Evolutionary conservation across 352 stramenopile genomes (phyloP).

Genomic region (Phytophthora idaei): DNA sequence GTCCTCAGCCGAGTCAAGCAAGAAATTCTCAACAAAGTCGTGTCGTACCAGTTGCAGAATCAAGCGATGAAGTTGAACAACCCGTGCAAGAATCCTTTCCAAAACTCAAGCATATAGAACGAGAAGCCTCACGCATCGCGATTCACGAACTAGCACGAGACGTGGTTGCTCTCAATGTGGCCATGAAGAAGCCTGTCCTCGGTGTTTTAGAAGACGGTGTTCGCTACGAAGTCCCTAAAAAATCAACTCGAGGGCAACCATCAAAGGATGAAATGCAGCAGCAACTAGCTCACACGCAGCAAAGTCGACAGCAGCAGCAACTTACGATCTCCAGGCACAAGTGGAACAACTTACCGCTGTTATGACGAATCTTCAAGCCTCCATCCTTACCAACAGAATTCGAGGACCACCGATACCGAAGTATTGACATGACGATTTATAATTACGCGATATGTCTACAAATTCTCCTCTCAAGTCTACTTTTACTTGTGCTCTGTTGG

Average conservation of each 20-base stretch:
- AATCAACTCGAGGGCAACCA: slow-evolving; percentile 35
- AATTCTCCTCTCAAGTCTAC: slow-evolving; percentile 1
- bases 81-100: slow-evolving; percentile 10
- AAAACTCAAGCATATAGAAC: slow-evolving; percentile 1
- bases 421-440: slow-evolving; percentile 44
- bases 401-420: slow-evolving; percentile 24
- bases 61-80: slow-evolving; percentile 3
- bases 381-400: slow-evolving; percentile 29
- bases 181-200: slow-evolving; percentile 31
- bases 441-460: slow-evolving; percentile 42
- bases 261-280: slow-evolving; percentile 17
- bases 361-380: slow-evolving; percentile 41
- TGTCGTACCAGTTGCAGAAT: slow-evolving; percentile 19
- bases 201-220: slow-evolving; percentile 54
- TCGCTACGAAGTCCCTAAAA: slow-evolving; percentile 58
- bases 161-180: slow-evolving; percentile 33
- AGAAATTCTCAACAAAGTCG: slow-evolving; percentile 7
- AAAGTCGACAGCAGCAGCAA: slow-evolving; percentile 30
- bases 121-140: slow-evolving; percentile 30
- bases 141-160: slow-evolving; percentile 55
- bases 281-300: slow-evolving; percentile 17
- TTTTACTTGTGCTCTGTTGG: slow-evolving; percentile 35
- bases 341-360: slow-evolving; percentile 50
- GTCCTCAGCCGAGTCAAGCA: not conserved
- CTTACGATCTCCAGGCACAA: slow-evolving; percentile 47